Evolutionary conservation across 768 basidiomycete genomes (phyloP), one percentile per base, ranked within the genome.

Genomic region (Mycena albidolilacea): DNA sequence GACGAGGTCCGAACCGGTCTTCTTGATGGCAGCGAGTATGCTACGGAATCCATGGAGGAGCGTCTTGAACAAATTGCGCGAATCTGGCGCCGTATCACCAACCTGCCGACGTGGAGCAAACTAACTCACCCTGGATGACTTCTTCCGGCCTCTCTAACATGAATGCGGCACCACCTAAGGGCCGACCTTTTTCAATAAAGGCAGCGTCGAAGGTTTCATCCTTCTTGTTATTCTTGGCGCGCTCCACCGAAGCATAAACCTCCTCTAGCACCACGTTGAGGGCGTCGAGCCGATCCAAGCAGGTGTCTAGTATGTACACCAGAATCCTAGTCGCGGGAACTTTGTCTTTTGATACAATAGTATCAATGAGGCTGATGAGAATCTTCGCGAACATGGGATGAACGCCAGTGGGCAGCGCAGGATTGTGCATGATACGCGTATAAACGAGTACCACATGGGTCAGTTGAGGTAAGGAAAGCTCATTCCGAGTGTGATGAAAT

Each of bases 351-450:
- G 87, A 83, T 30, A 93, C 83, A 54, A 98, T 92, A 58, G 91
- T 89, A 67, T 99, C 98, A 54, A 95, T 89, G 60, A 98, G 87
- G 73, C 94, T 94, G 78, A 96, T 94, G 80, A 98, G 92, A 84
- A 98, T 92, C 82, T 98, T 99, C 64, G 94, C 93, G 75, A 95
- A 95, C 80, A 98, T 87, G 14, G 95, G 95, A 78, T 98, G 97
- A 43, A 97, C 90, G 67, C 90, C 91, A 76, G 89, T 91, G 10
- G 90, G 88, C 58, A 97, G 88, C 21, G 94, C 91, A 2, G 95
- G 90, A 79, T 98, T 96, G 83, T 98, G 97, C 62, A 98, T 89
- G 78, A 95, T 91, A 61, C 92, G 91, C 1, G 96, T 94, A 80
- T 95, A 98, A 65, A 95, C 90, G 77, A 93, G 91, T 35, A 96